phyloP scores from a whole-genome alignment of 1,284 basidiomycete species.

The Boletus coffeatus region DNA sequence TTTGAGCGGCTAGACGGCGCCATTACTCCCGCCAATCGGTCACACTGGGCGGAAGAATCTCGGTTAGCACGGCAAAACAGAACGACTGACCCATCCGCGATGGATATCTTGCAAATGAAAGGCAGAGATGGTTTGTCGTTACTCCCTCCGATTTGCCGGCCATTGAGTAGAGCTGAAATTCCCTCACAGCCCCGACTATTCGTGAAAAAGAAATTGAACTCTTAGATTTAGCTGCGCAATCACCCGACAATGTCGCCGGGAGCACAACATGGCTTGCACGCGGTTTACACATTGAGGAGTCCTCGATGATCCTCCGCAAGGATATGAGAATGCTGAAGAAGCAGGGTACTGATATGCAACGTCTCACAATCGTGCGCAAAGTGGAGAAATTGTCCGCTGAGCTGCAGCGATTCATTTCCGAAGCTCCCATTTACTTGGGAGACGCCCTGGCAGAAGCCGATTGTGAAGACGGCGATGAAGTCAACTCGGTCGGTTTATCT shows the following conservation, averaged over 20 bases:
- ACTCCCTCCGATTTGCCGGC: too few species aligned
- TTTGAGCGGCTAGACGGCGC: background rate
- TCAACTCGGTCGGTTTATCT: background rate
- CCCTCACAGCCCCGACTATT: background rate
- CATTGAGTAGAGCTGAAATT: background rate
- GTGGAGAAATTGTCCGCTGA: background rate
- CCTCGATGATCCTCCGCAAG: background rate
- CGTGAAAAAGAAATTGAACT: background rate
- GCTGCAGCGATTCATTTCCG: background rate
- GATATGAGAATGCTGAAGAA: background rate
- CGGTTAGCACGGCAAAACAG: background rate
- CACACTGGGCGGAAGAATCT: background rate
- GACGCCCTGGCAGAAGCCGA: background rate
- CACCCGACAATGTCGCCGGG: background rate
- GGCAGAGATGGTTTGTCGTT: background rate
- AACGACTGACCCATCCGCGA: background rate
- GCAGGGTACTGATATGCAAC: background rate
- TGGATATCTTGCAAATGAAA: background rate
- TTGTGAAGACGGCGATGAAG: background rate
- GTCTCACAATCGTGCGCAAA: background rate
- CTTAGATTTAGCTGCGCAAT: background rate
- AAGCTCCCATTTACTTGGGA: background rate
- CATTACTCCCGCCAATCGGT: background rate
- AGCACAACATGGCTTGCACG: background rate
- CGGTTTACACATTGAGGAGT: background rate